phyloP scores from a whole-genome alignment of 768 basidiomycete species.

The Trametes villosa region DNA sequence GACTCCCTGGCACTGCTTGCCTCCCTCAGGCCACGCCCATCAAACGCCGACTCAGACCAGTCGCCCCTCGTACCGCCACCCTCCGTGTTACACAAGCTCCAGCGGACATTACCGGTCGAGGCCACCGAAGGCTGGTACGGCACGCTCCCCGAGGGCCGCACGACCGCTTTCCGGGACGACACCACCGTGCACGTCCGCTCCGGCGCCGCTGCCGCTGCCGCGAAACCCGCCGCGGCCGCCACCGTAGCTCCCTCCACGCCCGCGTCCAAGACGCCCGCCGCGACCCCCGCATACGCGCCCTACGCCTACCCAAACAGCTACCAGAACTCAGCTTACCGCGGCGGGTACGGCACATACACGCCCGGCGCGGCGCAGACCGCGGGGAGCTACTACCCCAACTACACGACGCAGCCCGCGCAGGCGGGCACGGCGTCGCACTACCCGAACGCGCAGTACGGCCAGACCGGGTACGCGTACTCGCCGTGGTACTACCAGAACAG shows the following conservation, averaged over 20 bases:
- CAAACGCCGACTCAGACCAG: slow-evolving; percentile 42
- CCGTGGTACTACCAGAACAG: slow-evolving; percentile 51
- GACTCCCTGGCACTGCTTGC: slow-evolving; percentile 70
- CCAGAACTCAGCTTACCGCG: slow-evolving; percentile 36
- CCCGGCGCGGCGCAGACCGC: slow-evolving; percentile 33
- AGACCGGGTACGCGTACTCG: slow-evolving; percentile 47
- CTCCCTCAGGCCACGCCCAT: slow-evolving; percentile 69
- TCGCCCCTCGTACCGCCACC: slow-evolving; percentile 64
- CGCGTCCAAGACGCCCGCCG: slow-evolving; percentile 26
- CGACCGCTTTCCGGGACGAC: slow-evolving; percentile 73
- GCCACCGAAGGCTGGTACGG: slow-evolving; percentile 75
- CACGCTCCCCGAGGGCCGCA: slow-evolving; percentile 60
- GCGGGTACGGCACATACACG: slow-evolving; percentile 45
- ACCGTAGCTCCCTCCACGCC: slow-evolving; percentile 35
- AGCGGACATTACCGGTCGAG: slow-evolving; percentile 65
- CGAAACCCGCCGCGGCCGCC: slow-evolving; percentile 37
- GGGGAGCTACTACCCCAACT: slow-evolving; percentile 35
- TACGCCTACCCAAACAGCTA: slow-evolving; percentile 33
- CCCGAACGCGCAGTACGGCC: slow-evolving; percentile 43
- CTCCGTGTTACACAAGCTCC: slow-evolving; percentile 68
- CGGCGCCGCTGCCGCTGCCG: slow-evolving; percentile 21
- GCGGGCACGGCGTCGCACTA: slow-evolving; percentile 36
- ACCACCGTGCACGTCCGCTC: slow-evolving; percentile 68
- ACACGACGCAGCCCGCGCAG: slow-evolving; percentile 34
- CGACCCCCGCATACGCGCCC: slow-evolving; percentile 25